phyloP scores from a whole-genome alignment of 2,329 filamentous ascomycete species.

The Diaporthe ilicicola region DNA sequence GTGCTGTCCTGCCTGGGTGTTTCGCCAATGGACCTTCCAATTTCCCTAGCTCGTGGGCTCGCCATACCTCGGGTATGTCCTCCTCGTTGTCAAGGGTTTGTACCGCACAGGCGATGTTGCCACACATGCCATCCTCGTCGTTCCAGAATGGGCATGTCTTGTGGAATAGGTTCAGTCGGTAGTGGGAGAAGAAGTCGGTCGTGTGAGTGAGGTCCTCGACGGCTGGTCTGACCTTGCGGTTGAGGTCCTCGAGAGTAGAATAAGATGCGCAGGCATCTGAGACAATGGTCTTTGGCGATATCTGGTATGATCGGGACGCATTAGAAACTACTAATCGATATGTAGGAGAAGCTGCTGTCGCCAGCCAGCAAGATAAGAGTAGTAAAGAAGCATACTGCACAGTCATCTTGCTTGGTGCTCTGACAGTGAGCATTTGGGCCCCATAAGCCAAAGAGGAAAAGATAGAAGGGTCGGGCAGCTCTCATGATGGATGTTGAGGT shows the following conservation, averaged over 20 bases:
- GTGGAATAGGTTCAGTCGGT: conserved; percentile 92
- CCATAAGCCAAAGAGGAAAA: conserved; percentile 66
- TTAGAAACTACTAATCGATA: conserved; percentile 50
- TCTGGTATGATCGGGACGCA: conserved; percentile 60
- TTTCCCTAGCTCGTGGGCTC: conserved; percentile 90
- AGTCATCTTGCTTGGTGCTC: conserved; percentile 53
- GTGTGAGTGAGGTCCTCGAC: conserved; percentile 83
- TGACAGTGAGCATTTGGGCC: conserved; percentile 56
- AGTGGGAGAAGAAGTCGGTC: conserved; percentile 98
- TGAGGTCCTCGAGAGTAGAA: conserved; percentile 85
- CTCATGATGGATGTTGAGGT: conserved; percentile 51
- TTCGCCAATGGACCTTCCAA: conserved; percentile 89
- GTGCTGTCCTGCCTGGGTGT: conserved; percentile 81
- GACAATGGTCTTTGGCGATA: conserved; percentile 88
- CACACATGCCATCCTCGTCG: conserved; percentile 92
- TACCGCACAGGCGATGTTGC: conserved; percentile 95
- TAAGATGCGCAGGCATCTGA: conserved; percentile 96
- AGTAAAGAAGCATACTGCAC: conserved; percentile 56
- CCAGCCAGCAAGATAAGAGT: conserved; percentile 37
- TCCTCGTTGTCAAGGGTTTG: conserved; percentile 95
- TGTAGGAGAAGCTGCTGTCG: conserved; percentile 34
- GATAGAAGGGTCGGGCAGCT: conserved; percentile 63
- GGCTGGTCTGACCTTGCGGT: conserved; percentile 77
- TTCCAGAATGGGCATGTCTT: conserved; percentile 97
- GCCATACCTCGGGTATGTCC: conserved; percentile 91